These are phyloP conservation scores for Daldinia sp. DNA, from an alignment of 2,329 filamentous ascomycete species.

Conservation along the genomic window DNA sequence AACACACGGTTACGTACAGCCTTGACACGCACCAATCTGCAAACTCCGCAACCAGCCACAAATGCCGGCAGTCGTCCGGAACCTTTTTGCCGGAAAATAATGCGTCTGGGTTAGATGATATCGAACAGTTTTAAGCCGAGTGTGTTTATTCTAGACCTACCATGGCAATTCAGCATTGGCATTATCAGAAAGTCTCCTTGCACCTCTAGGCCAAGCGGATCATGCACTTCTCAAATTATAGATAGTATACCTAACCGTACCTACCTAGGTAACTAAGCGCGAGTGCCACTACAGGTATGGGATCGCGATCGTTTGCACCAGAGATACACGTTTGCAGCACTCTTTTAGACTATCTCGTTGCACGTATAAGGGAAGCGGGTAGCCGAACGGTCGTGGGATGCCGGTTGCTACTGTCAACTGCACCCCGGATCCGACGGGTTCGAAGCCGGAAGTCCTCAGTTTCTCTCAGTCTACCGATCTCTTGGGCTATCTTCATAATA, in stretches of 20 bases:
- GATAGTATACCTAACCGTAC: constrained; percentile 1
- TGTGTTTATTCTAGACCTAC: background rate
- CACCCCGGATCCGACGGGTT: constrained; percentile 33
- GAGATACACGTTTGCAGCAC: constrained; percentile 15
- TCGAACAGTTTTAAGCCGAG: constrained; percentile 11
- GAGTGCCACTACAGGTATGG: constrained; percentile 21
- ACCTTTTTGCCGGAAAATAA: constrained; percentile 9
- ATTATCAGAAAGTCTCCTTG: constrained; percentile 2
- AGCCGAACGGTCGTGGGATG: constrained; percentile 27
- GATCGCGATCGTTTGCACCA: constrained; percentile 21
- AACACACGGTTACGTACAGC: constrained; percentile 42
- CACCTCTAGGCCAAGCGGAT: background rate
- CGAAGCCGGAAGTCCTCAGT: constrained; percentile 19
- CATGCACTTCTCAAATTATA: background rate
- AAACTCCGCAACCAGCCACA: constrained; percentile 32
- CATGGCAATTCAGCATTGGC: constrained; percentile 1
- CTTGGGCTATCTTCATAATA: constrained; percentile 26
- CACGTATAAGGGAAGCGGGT: constrained; percentile 29
- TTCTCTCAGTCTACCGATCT: constrained; percentile 16
- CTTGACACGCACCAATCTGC: constrained; percentile 35
- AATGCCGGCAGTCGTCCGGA: constrained; percentile 25
- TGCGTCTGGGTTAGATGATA: constrained; percentile 2
- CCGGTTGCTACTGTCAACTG: constrained; percentile 16
- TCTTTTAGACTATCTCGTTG: constrained; percentile 28
- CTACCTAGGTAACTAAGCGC: background rate